phyloP scores from a whole-genome alignment of 2,329 filamentous ascomycete genomes.

The Alternaria dauci region DNA sequence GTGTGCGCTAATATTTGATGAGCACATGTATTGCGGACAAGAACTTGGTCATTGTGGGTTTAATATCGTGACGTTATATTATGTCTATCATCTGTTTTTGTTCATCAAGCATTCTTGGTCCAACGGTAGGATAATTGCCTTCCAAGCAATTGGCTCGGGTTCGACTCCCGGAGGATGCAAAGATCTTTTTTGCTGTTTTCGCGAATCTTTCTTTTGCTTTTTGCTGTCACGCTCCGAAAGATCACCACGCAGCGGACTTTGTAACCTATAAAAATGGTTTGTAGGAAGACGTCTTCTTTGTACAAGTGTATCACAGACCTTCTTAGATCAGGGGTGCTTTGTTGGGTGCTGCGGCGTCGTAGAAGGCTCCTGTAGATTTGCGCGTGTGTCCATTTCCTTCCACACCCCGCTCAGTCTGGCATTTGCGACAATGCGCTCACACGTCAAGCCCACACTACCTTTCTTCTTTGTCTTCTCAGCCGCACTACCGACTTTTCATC shows the following conservation, averaged over 20 bases:
- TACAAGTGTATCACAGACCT: too few relatives aligned
- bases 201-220: constrained; percentile 5
- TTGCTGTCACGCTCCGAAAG: neutral
- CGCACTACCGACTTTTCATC: neutral
- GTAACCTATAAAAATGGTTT: too few relatives aligned
- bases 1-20: neutral
- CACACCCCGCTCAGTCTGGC: too few relatives aligned
- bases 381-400: too few relatives aligned
- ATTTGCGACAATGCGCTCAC: neutral
- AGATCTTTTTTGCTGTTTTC: constrained; percentile 27
- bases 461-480: neutral
- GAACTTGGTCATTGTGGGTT: too few relatives aligned
- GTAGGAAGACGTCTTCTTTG: too few relatives aligned
- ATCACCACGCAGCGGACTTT: too few relatives aligned
- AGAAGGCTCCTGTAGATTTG: too few relatives aligned
- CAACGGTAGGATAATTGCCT: constrained; percentile 36
- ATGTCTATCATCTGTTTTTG: neutral
- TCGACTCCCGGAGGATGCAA: constrained; percentile 32
- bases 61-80: too few relatives aligned
- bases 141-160: constrained; percentile 35
- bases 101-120: constrained; percentile 26
- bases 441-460: neutral
- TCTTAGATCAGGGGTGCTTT: too few relatives aligned
- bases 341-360: too few relatives aligned
- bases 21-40: too few relatives aligned